Conservation (phyloP, 2,329 filamentous ascomycete genomes). For the Ophiostoma tasmaniense region DNA sequence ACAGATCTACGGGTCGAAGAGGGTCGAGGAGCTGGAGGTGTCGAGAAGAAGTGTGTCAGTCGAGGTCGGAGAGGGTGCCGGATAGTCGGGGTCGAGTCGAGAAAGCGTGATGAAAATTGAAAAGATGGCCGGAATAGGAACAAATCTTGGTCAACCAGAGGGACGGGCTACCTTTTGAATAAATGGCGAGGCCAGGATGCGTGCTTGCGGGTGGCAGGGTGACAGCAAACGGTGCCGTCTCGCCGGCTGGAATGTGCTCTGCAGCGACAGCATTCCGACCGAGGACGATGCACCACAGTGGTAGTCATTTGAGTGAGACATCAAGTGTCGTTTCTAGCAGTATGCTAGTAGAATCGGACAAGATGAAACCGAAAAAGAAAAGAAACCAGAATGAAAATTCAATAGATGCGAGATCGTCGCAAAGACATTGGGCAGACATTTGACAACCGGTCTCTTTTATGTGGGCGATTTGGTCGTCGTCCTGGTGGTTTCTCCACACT, state of each 20-base stretch:
- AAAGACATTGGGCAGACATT: not conserved
- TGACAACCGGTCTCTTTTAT: not conserved
- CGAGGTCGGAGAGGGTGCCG: not conserved
- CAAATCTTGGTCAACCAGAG: not conserved
- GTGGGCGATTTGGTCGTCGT: not conserved
- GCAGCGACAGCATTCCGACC: not conserved
- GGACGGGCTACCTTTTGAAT: not conserved
- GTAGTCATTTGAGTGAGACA: not conserved
- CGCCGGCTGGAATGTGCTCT: not conserved
- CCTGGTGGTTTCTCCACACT: not conserved
- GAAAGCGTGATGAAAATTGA: not conserved
- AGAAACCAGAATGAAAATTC: not conserved
- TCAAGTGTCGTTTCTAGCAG: not conserved
- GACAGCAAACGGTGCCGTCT: not conserved
- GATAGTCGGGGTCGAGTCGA: not conserved
- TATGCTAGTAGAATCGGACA: no score
- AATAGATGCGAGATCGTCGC: not conserved
- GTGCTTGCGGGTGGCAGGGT: slow-evolving; percentile 16
- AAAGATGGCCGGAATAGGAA: slow-evolving; percentile 12
- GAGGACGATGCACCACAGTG: not conserved
- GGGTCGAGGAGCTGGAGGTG: not conserved
- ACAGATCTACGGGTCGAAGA: not conserved
- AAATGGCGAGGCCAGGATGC: not conserved
- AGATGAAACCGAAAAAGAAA: no score
- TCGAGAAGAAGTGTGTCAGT: not conserved